These are phyloP conservation scores for Zanthoxylum bungeanum DNA, from an alignment of 345 rosid species.

Conservation along the genomic window DNA sequence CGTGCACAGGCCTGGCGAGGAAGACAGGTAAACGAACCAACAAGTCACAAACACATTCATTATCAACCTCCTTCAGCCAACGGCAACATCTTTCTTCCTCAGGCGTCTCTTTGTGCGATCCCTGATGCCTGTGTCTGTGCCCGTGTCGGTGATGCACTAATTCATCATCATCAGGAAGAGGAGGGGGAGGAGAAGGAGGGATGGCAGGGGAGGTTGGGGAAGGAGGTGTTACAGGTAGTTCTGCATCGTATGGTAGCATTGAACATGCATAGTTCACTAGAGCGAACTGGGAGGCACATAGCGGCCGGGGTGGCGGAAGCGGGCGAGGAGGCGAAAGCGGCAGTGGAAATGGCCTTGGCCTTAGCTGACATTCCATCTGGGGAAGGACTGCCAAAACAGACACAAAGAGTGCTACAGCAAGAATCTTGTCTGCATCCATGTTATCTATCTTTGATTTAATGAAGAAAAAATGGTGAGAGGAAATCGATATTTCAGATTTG, in stretches of 20 bases:
- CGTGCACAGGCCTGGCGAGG: conserved; percentile 62
- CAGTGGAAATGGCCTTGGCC: conserved; percentile 14
- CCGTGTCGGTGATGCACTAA: conserved; percentile 6
- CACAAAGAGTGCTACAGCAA: conserved; percentile 4
- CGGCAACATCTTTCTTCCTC: conserved; percentile 60
- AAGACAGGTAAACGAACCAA: conserved; percentile 70
- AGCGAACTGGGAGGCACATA: conserved; percentile 65
- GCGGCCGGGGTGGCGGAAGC: conserved; percentile 43
- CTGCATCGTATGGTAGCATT: conserved; percentile 29
- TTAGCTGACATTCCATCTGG: not conserved
- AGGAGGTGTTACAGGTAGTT: conserved; percentile 14
- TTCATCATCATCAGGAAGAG: conserved; percentile 5
- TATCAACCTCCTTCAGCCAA: conserved; percentile 69
- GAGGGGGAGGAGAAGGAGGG: conserved; percentile 25
- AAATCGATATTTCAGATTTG: not conserved
- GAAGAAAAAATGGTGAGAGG: not conserved
- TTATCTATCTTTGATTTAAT: not conserved
- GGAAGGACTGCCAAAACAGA: conserved; percentile 12
- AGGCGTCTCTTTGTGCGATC: conserved; percentile 21
- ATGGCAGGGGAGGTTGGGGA: not conserved
- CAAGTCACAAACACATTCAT: conserved; percentile 73
- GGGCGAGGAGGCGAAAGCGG: no score
- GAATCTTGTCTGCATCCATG: conserved; percentile 23
- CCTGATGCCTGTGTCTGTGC: conserved; percentile 15
- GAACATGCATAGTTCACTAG: conserved; percentile 68